These are phyloP conservation scores for Talaromyces nanjingensis DNA, from an alignment of 495 filamentous ascomycete genomes.

Conservation along the genomic window DNA sequence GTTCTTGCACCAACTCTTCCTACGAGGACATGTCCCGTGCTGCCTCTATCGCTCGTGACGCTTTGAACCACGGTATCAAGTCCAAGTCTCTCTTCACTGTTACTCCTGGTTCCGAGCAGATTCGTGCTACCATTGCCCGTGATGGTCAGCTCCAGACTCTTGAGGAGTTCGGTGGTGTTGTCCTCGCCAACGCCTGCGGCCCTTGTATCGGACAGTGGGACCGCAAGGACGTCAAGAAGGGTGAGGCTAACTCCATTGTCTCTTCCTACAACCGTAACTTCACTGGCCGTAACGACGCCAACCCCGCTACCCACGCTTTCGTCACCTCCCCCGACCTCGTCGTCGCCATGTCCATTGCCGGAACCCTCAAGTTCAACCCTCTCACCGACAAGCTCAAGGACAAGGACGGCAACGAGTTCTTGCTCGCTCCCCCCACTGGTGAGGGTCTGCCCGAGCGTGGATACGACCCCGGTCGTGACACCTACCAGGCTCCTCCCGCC, in stretches of 20 bases:
- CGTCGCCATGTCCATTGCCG: constrained; percentile 85
- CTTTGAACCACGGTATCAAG: constrained; percentile 88
- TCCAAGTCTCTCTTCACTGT: constrained; percentile 90
- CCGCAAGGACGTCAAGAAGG: constrained; percentile 91
- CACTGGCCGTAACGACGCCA: constrained; percentile 97
- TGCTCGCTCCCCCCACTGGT: constrained; percentile 71
- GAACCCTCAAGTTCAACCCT: constrained; percentile 93
- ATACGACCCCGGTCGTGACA: constrained; percentile 90
- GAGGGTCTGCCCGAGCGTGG: constrained; percentile 73
- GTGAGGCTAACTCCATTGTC: constrained; percentile 91
- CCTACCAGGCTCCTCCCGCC: constrained; percentile 91
- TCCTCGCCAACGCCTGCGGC: constrained; percentile 95
- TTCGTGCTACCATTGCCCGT: constrained; percentile 88
- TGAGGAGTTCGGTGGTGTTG: constrained; percentile 94
- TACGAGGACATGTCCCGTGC: constrained; percentile 99
- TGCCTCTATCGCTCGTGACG: constrained; percentile 91
- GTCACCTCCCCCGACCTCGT: constrained; percentile 98
- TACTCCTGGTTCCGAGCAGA: constrained; percentile 96
- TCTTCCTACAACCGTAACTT: constrained; percentile 99
- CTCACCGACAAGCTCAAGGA: constrained; percentile 90
- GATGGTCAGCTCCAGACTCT: constrained; percentile 95
- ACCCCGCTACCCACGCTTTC: constrained; percentile 97
- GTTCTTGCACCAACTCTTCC: constrained; percentile 98
- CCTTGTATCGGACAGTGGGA: constrained; percentile 86
- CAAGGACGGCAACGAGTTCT: constrained; percentile 96